Evolutionary conservation across 768 basidiomycete genomes (phyloP).

Genomic region (Tephrocybe sp.): DNA sequence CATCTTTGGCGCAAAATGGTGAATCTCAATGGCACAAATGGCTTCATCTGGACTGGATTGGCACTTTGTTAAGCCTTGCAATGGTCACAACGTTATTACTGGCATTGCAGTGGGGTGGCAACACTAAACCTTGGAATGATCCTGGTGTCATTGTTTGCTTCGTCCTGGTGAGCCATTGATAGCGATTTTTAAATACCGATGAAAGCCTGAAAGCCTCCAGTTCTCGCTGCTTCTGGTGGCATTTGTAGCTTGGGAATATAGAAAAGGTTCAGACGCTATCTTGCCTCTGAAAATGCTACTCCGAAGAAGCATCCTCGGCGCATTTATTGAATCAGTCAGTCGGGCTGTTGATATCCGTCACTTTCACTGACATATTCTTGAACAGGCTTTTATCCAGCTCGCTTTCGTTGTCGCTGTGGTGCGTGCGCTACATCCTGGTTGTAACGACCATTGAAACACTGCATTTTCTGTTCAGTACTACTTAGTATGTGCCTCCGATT

Average conservation of each 20-base stretch:
- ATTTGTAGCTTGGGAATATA: slow-evolving; percentile 34
- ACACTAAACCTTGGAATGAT: slow-evolving; percentile 42
- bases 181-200: neutral
- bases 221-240: slow-evolving; percentile 27
- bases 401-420: neutral
- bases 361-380: neutral
- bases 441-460: neutral
- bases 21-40: slow-evolving; percentile 11
- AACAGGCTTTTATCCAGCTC: neutral
- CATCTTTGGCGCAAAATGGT: neutral
- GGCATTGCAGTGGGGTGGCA: slow-evolving; percentile 50
- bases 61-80: slow-evolving; percentile 34
- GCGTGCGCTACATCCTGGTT: neutral
- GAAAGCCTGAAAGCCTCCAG: neutral
- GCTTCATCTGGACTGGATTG: slow-evolving; percentile 37
- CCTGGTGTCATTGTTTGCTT: slow-evolving; percentile 29
- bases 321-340: slow-evolving; percentile 22
- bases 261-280: slow-evolving; percentile 34
- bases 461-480: neutral
- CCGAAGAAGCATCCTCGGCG: slow-evolving; percentile 28
- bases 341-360: neutral
- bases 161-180: slow-evolving; percentile 3
- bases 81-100: slow-evolving; percentile 39
- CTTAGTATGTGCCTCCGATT: neutral
- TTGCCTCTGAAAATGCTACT: slow-evolving; percentile 35